Evolutionary conservation across 2,329 filamentous ascomycete genomes (phyloP), one percentile per base, ranked within the genome.

Genomic region (Fusarium staphyleae): DNA sequence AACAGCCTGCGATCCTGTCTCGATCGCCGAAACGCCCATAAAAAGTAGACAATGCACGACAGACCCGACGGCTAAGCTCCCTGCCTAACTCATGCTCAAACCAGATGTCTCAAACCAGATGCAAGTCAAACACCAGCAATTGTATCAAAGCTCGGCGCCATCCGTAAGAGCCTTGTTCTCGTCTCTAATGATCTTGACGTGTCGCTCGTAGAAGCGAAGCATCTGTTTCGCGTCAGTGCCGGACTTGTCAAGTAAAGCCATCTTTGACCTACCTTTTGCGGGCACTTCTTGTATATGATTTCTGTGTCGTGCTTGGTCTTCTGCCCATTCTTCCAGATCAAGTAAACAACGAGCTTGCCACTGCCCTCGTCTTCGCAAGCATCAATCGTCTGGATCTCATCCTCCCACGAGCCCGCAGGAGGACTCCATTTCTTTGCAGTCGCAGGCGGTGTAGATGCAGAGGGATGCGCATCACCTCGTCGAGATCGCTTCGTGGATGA

Each of bases 361-460:
- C 75, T 77, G 19, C 81, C 77, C 42, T 82, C 81, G 62, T 91
- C 86, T 64, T 91, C 84, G 51, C 89, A 88, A 1, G 87, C 89
- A 61, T 92, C 89, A 26, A 95, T 86, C 1, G 78, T 77, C 15
- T 82, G 79, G 18, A 93, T 84, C 3, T 89, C 80, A 10, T 91
- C 84, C 62, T 95, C 90, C 90, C 90, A 95, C 26, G 81, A 87
- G 7, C 90, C 90, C 2, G 81, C 78, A 0, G 90, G 90, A 2
- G 88, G 87, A 50, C 81, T 82, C 83, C 88, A 91, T 47, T 74
- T 73, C 48, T 74, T 76, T 3, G 69, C 70, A 22, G 75, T 76
- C 1, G 74, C 73, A 0, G 84, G 81, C 0, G 83, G 78, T 8
- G 79, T 78, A 12, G 75, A 68, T 2, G 79, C 76, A 3, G 66